Conservation (phyloP, 2,329 filamentous ascomycete genomes). For the Graphiopsis chlorocephala region DNA sequence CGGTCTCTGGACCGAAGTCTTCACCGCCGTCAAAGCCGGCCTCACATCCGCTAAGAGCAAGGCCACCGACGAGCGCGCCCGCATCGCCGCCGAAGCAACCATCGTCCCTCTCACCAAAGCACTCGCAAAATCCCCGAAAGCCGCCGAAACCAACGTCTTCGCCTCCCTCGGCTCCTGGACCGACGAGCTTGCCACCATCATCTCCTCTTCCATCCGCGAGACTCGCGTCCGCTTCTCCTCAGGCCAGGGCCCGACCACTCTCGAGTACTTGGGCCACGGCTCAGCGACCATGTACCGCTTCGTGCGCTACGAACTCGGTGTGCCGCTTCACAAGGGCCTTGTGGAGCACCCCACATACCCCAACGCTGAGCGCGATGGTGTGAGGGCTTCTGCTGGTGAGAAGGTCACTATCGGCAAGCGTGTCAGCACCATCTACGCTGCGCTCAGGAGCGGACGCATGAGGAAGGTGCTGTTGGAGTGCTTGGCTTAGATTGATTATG, state of each 20-base stretch:
- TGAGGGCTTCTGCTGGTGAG: conserved; percentile 14
- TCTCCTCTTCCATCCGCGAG: conserved; percentile 11
- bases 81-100: conserved; percentile 15
- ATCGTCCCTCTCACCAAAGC: conserved; percentile 15
- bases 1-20: conserved; percentile 10
- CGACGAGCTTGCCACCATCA: conserved; percentile 6
- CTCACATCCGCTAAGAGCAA: conserved; percentile 18
- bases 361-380: conserved; percentile 16
- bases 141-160: background rate
- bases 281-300: conserved; percentile 25
- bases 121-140: background rate
- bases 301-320: conserved; percentile 21
- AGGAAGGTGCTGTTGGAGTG: conserved; percentile 21
- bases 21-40: conserved; percentile 15
- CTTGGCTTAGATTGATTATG: conserved; percentile 10
- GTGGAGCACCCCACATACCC: conserved; percentile 26
- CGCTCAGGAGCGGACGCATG: conserved; percentile 24
- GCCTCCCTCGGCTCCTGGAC: conserved; percentile 6
- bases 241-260: conserved; percentile 10
- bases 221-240: conserved; percentile 16
- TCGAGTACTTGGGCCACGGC: conserved; percentile 21
- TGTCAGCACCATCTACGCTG: conserved; percentile 26
- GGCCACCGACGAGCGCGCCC: conserved; percentile 10
- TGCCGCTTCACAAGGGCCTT: conserved; percentile 24
- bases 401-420: conserved; percentile 22